A percentile compares a stretch with the other conserved stretches of the same genome.
These are phyloP conservation scores for Daucus carota DNA, from an alignment of 129 eudicot species.

Conservation along the genomic window DH1_v3.0 NC_030382.2:47934001-47934500, in stretches of 20 bases:
- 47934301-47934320: background rate
- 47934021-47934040: slow-evolving; percentile 88
- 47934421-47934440: background rate
- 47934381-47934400: background rate
- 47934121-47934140: slow-evolving; percentile 7
- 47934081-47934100: slow-evolving; percentile 92
- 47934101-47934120: slow-evolving; percentile 46
- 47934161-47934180: background rate
- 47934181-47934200: background rate
- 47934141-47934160: background rate
- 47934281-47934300: too few species aligned
- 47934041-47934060: slow-evolving; percentile 89
- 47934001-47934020: background rate
- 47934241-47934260: background rate
- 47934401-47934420: background rate
- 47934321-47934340: background rate
- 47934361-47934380: background rate
- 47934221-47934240: background rate
- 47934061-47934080: slow-evolving; percentile 71
- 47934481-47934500: background rate
- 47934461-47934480: background rate
- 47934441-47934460: background rate
- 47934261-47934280: too few species aligned
- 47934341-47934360: background rate
- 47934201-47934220: background rate